Evolutionary conservation across 139 green algal genomes (phyloP), one percentile per base, ranked within the genome.

Genomic region (Astrephomene gubernaculifera): DNA sequence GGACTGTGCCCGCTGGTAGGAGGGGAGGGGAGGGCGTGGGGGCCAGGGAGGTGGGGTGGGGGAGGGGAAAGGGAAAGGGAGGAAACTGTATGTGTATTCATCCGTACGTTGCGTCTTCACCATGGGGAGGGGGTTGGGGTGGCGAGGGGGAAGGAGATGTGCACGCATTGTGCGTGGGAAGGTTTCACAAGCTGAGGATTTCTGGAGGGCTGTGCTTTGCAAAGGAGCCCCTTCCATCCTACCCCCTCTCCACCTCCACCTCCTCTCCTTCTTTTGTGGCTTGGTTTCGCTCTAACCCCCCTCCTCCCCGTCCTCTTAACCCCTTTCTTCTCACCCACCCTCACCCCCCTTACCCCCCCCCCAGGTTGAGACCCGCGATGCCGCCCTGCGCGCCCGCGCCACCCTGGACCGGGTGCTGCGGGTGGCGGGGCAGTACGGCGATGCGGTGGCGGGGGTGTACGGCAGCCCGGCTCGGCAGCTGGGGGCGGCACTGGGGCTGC

Each of bases 351-450:
- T 33, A 21, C 14, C 19, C 31, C 5, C 44, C n/a, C 17, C 36
- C 0, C 80, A 79, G 80, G 54, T 63, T 14, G 80, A 86, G 76
- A 83, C 35, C n/a, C 27, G 73, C 21, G 89, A 89, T 45, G 35
- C 10, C 49, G 83, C 65, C 29, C 68, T 85, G 45, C 72, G 81
- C 72, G 93, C 93, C 29, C 95, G 95, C 82, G 96, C 97, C 35
- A 96, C 90, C 5, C 74, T 98, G 64, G 95, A 98, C 79, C 89
- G 97, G 25, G 74, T 94, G 44, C 90, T 93, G 76, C 94, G 97
- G 0, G 82, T 99, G 49, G 81, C 85, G 31, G 91, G 92, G 0
- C 93, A 97, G 74, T 99, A 96, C 90, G 91, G 89, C 14, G 91
- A 97, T 52, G 25, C 86, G 43, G 57, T 98, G 70, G 81, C 97